Conservation (phyloP, 805 yeast species). For the Phaffomyces opuntiae region DNA sequence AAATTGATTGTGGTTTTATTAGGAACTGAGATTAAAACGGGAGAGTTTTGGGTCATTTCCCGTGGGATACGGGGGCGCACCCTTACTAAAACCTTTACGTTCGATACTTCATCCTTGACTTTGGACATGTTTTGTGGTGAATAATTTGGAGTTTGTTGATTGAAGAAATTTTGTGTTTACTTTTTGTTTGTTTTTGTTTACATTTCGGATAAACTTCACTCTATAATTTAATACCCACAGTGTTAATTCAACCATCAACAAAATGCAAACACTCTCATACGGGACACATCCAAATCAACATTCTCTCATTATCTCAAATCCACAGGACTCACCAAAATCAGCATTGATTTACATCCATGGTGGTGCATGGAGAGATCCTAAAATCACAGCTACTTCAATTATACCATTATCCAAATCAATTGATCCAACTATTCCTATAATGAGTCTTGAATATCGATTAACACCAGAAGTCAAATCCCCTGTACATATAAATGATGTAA, state of each 20-base stretch:
- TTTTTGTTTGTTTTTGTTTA: constrained; percentile 1
- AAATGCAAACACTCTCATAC: background rate
- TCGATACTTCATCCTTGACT: constrained; percentile 10
- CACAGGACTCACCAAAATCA: background rate
- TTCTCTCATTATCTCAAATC: background rate
- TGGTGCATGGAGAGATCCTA: constrained; percentile 81
- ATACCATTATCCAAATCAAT: constrained; percentile 23
- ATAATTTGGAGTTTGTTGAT: background rate
- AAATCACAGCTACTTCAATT: constrained; percentile 53
- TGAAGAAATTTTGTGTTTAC: background rate
- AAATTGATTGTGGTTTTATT: constrained; percentile 10
- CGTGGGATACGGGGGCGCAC: constrained; percentile 37
- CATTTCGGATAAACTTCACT: constrained; percentile 1
- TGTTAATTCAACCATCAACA: background rate
- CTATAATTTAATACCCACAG: too few species aligned
- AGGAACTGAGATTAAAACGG: constrained; percentile 16
- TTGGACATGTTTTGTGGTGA: background rate
- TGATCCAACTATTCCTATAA: constrained; percentile 13
- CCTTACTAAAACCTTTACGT: constrained; percentile 44
- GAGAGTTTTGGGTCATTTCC: constrained; percentile 11
- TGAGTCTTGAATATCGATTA: constrained; percentile 55
- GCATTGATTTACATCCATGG: constrained; percentile 67
- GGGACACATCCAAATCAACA: constrained; percentile 4
- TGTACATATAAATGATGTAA: constrained; percentile 48
- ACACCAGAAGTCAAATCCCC: constrained; percentile 63